Base-by-base conservation (phyloP, 2,329 filamentous ascomycete species). In the Coniella vitis region DNA sequence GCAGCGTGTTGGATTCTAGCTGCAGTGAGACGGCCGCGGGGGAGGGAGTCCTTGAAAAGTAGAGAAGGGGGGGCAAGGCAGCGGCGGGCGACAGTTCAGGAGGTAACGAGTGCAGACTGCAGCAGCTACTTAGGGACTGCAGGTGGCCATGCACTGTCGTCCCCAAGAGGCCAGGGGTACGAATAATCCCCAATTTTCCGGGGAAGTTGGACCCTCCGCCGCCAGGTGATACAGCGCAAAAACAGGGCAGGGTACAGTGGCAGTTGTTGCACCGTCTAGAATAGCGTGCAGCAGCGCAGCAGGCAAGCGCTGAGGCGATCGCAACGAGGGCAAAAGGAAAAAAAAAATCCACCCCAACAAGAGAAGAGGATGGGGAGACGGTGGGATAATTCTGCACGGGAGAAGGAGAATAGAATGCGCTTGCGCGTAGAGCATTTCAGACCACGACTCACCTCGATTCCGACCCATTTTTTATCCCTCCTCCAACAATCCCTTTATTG, bases 391-490 rank as follows among this genome's bases (percentile, higher is more conserved):
- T n/a, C n/a, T 32, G 17, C 45, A 32, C 40, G 54, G 29, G 48
- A 45, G 39, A 53, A 50, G 49, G 56, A 50, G 57, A 31, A 16
- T 12, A 10, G 21, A 22, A 38, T 25, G 75, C 73, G 63, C 67
- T 39, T 21, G 13, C 20, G 22, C 13, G 9, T 19, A 41, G 16
- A 13, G 25, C 22, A 29, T 20, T 17, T 29, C 39, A 20, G 10
- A 16, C 12, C 10, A 34, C 16, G 8, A 34, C 40, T 42, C 40
- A 77, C 74, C 74, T 66, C 74, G 70, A 73, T 73, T 76, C 59
- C 74, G 72, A 60, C 65, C 73, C 74, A 77, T 77, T 56, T 67
- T 74, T 56, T n/a, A 49, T 52, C 10, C 48, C 49, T 49, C 43
- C 47, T 41, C 36, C 47, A 42, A 21, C 25, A 38, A 45, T 50